A percentile compares a stretch with the other conserved stretches of the same genome.
These are phyloP conservation scores for Colletotrichum cereale DNA, from an alignment of 2,329 filamentous ascomycete species.

Conservation along the genomic window DNA sequence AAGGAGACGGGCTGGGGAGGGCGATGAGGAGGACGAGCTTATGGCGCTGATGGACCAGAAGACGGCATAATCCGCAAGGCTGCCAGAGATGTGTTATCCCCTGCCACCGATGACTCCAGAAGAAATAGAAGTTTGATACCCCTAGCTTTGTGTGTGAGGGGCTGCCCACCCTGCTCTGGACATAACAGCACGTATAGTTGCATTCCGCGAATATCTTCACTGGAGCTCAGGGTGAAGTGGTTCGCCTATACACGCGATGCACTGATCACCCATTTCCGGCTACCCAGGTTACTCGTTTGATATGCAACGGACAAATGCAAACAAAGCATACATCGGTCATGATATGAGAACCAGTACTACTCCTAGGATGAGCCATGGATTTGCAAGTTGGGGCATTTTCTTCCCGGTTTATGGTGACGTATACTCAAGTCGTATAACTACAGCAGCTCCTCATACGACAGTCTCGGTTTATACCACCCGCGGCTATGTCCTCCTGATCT, in stretches of 20 bases:
- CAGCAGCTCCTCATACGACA: background rate
- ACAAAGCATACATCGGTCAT: no score
- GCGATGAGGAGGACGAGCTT: conserved; percentile 58
- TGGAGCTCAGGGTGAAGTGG: background rate
- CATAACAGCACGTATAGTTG: no score
- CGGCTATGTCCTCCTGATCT: background rate
- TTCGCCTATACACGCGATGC: no score
- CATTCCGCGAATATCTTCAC: background rate
- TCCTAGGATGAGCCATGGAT: background rate
- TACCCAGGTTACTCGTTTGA: background rate
- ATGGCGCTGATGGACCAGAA: conserved; percentile 51
- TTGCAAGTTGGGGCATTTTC: background rate
- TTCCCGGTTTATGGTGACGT: background rate
- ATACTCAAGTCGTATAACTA: no score
- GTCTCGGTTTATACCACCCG: background rate
- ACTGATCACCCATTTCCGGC: background rate
- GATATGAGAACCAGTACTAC: no score
- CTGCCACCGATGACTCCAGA: background rate
- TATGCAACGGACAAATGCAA: no score
- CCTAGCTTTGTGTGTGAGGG: background rate
- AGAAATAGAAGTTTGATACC: conserved; percentile 16
- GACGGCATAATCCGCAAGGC: conserved; percentile 2
- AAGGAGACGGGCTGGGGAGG: conserved; percentile 60
- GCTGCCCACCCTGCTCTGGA: background rate
- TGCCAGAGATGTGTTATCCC: background rate